Conservation (phyloP, 148 eudicot species). For the Suaeda aralocaspica region DNA sequence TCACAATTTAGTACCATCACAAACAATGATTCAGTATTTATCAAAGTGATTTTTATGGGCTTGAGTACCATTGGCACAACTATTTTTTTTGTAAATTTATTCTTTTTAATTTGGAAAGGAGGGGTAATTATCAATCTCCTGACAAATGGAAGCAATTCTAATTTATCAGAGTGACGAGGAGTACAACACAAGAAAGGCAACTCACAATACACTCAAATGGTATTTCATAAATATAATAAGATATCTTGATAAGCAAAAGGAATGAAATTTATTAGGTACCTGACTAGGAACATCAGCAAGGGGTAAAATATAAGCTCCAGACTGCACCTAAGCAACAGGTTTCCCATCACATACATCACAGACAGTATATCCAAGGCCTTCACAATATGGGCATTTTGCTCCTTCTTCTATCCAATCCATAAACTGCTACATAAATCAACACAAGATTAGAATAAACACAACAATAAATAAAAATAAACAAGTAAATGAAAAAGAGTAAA, state of each 20-base stretch:
- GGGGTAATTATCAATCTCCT: no score
- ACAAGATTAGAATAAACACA: conserved; percentile 11
- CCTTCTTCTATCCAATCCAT: conserved; percentile 89
- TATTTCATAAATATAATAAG: not conserved
- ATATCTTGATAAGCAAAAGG: not conserved
- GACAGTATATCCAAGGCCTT: conserved; percentile 58
- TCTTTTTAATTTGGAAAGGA: no score
- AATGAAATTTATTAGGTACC: conserved; percentile 6
- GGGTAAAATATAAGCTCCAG: not conserved
- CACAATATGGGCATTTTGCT: conserved; percentile 83
- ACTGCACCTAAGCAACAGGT: conserved; percentile 22
- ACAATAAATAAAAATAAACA: not conserved
- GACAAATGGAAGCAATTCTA: not conserved
- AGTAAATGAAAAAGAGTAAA: not conserved
- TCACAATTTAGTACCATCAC: not conserved
- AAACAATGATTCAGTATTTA: not conserved
- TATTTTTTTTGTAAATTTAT: no score
- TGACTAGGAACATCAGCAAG: conserved; percentile 6
- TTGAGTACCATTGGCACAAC: not conserved
- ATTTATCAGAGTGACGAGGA: not conserved
- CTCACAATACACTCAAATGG: not conserved
- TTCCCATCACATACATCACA: conserved; percentile 73
- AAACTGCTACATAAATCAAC: conserved; percentile 50
- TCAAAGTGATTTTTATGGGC: not conserved
- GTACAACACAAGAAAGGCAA: not conserved